Evolutionary conservation across 2,329 filamentous ascomycete species (phyloP), one percentile per base, ranked within the genome.

Genomic region (Xylariaceae sp.): DNA sequence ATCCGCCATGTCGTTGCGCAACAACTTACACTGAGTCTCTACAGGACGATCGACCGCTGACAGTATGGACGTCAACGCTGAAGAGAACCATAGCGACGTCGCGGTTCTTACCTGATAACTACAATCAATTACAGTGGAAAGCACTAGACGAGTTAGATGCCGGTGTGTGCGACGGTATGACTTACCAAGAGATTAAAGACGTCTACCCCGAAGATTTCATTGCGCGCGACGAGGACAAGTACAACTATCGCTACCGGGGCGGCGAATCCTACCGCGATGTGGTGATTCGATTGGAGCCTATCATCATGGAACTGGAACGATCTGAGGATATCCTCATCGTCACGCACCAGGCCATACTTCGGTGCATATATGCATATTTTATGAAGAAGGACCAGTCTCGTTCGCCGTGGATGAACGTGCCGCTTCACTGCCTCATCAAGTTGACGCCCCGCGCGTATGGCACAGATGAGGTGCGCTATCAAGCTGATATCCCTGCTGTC

Each of bases 341-440:
- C 56, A 97, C 94, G 3, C 94, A 99, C 70, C 94, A 99, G 74
- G 94, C 94, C 13, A 93, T 99, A 33, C 78, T 99, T 57, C 85
- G 94, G 54, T 99, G 94, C 76, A 96, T 99, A 64, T 99, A 97
- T 68, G 90, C 94, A 31, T 99, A 99, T 72, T 99, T 97, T 71
- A 96, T 97, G 88, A 96, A 97, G 66, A 90, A 94, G 65, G 87
- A 90, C 49, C 94, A 97, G 71, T 86, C 92, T 63, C 83, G 90
- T 72, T 94, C 89, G 60, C 94, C 94, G 0, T 99, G 94, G 94
- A 96, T 97, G 89, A 93, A 97, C 66, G 94, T 99, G 9, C 94
- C 94, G 6, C 79, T 99, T 55, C 94, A 99, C 71, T 96, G 90
- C 9, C 79, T 99, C 44, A 97, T 99, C 74, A 97, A 97, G 74